These are phyloP conservation scores for Colletotrichum tropicicola DNA, from an alignment of 2,329 filamentous ascomycete species.

Conservation along the genomic window DNA sequence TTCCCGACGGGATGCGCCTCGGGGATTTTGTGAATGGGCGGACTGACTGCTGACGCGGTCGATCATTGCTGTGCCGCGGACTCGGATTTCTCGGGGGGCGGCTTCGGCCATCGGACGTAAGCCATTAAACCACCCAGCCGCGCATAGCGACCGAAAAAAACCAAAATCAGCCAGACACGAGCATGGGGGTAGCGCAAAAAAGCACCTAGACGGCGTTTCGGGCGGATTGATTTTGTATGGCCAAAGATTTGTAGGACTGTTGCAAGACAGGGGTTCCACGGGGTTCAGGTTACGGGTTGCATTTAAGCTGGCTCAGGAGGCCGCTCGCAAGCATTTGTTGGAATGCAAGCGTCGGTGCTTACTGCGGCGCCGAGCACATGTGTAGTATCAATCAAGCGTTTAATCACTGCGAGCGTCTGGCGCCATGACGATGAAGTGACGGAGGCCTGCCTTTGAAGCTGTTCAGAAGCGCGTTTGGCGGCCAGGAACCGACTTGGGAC, in stretches of 20 bases:
- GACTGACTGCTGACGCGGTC: conserved; percentile 15
- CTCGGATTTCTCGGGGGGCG: conserved; percentile 16
- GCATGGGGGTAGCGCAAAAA: background rate
- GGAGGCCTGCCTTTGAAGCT: background rate
- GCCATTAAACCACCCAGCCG: background rate
- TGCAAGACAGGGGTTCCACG: conserved; percentile 6
- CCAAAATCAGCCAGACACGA: too few species aligned
- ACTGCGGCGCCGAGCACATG: background rate
- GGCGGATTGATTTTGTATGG: background rate
- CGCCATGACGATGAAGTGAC: background rate
- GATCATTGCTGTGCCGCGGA: conserved; percentile 2
- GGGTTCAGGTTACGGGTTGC: background rate
- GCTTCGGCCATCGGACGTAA: conserved; percentile 25
- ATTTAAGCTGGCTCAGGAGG: background rate
- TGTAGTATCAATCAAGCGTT: background rate
- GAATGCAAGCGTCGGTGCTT: background rate
- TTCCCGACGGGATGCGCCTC: conserved; percentile 4
- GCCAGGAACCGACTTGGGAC: too few species aligned
- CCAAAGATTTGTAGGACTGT: conserved; percentile 3
- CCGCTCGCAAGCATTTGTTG: conserved; percentile 4
- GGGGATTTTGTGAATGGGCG: background rate
- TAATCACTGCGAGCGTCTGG: background rate
- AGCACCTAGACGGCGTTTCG: conserved; percentile 24
- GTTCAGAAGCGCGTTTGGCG: too few species aligned
- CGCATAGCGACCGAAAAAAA: background rate